phyloP scores from a whole-genome alignment of 1,284 basidiomycete species.

The Austroboletus novae-zelandiae region DNA sequence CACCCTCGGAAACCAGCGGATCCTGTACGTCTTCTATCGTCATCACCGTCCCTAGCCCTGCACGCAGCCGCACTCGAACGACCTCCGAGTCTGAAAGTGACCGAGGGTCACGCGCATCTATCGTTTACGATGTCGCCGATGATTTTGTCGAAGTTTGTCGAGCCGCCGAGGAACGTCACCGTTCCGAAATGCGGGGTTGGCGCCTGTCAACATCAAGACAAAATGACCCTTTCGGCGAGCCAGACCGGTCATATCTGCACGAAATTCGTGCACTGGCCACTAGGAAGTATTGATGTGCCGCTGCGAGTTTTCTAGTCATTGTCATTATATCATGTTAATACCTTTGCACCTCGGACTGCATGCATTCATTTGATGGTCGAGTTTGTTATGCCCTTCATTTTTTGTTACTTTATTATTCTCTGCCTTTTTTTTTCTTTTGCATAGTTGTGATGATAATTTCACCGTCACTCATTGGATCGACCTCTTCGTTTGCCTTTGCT shows the following conservation, averaged over 20 bases:
- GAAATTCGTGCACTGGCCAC: constrained; percentile 81
- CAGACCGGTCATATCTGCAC: constrained; percentile 62
- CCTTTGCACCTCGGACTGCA: constrained; percentile 19
- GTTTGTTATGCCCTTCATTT: constrained; percentile 22
- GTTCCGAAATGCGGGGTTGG: constrained; percentile 82
- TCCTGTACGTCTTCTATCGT: constrained; percentile 38
- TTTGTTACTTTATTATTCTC: constrained; percentile 28
- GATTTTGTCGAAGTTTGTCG: constrained; percentile 70
- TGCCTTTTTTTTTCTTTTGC: constrained; percentile 13
- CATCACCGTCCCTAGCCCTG: constrained; percentile 52
- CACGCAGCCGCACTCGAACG: constrained; percentile 61
- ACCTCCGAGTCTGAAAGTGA: constrained; percentile 74
- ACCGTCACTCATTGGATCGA: constrained; percentile 22
- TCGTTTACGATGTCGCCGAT: constrained; percentile 72
- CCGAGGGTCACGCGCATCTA: constrained; percentile 68
- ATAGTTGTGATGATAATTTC: constrained; percentile 18
- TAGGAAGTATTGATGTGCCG: constrained; percentile 58
- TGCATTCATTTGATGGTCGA: constrained; percentile 17
- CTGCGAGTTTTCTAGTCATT: constrained; percentile 1
- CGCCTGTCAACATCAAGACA: constrained; percentile 46
- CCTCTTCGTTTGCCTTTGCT: constrained; percentile 16
- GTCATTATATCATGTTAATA: constrained; percentile 14
- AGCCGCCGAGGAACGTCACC: constrained; percentile 77
- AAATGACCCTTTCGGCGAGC: constrained; percentile 40
- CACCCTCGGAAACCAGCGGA: constrained; percentile 38